Percentiles rank a stretch among this genome's conserved stretches.
Conservation (phyloP, 306 rosid species). For the Quercus glauca region DNA sequence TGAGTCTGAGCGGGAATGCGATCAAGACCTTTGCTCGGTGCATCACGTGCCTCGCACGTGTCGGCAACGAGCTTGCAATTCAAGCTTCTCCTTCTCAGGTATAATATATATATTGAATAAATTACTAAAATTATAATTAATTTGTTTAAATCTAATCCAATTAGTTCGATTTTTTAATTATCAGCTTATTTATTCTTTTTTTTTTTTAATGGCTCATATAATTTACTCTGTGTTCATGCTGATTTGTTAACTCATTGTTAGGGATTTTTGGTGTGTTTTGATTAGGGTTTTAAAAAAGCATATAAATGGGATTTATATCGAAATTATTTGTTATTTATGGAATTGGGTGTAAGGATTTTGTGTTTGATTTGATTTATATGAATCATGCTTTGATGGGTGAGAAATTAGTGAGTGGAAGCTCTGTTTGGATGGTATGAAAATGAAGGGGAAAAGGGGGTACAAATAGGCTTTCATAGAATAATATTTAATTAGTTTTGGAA, state of each 20-base stretch:
- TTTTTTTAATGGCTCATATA: not conserved
- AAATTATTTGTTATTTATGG: not conserved
- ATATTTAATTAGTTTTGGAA: not conserved
- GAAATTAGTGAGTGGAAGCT: too few relatives aligned
- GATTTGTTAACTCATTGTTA: not conserved
- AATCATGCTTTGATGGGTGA: too few relatives aligned
- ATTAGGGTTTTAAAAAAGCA: slow-evolving; percentile 7
- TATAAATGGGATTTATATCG: not conserved
- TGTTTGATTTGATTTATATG: not conserved
- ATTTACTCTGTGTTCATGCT: not conserved
- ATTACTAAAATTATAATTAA: not conserved
- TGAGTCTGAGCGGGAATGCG: slow-evolving; percentile 64
- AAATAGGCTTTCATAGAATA: too few relatives aligned
- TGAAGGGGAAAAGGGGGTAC: too few relatives aligned
- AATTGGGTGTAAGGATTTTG: not conserved
- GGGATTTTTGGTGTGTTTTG: not conserved
- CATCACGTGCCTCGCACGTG: slow-evolving; percentile 84
- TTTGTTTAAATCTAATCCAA: not conserved
- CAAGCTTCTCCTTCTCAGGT: slow-evolving; percentile 91
- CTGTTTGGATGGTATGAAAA: too few relatives aligned
- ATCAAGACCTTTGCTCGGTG: slow-evolving; percentile 82
- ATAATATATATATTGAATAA: not conserved
- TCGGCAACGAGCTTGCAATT: slow-evolving; percentile 82
- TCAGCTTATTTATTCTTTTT: too few relatives aligned
- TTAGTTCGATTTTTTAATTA: not conserved